Conservation (phyloP, 352 stramenopile genomes). For the Phytopythium boreale region DNA sequence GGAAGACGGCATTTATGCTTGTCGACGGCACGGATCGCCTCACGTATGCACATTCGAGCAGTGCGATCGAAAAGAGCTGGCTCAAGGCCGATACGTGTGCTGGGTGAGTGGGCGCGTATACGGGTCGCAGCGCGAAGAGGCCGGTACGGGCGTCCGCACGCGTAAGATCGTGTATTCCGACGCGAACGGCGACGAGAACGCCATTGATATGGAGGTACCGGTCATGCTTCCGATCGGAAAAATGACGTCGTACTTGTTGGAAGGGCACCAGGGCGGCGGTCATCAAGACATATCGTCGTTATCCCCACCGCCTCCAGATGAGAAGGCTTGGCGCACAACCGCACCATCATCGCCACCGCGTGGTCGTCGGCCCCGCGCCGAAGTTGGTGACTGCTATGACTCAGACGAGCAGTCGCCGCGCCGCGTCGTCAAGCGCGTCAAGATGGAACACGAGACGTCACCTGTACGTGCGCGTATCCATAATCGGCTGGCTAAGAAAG, state of each 20-base stretch:
- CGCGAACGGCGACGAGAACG: constrained; percentile 38
- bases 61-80: constrained; percentile 56
- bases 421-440: constrained; percentile 26
- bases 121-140: constrained; percentile 54
- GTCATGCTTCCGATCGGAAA: constrained; percentile 61
- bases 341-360: background rate
- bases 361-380: constrained; percentile 16
- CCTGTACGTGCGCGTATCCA: constrained; percentile 55
- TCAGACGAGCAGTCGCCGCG: constrained; percentile 23
- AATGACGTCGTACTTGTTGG: constrained; percentile 59
- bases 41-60: constrained; percentile 79
- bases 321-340: constrained; percentile 36
- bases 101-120: constrained; percentile 68
- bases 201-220: constrained; percentile 75
- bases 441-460: constrained; percentile 42
- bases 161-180: constrained; percentile 61
- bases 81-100: constrained; percentile 56
- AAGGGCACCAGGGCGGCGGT: constrained; percentile 18
- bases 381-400: constrained; percentile 17
- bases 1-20: constrained; percentile 74
- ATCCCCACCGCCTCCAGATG: constrained; percentile 52
- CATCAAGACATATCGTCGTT: constrained; percentile 44
- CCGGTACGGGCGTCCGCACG: constrained; percentile 56
- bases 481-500: constrained; percentile 43
- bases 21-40: constrained; percentile 53